Conservation (phyloP, 805 yeast genomes). For the Zygoascus biomembranicola region DNA sequence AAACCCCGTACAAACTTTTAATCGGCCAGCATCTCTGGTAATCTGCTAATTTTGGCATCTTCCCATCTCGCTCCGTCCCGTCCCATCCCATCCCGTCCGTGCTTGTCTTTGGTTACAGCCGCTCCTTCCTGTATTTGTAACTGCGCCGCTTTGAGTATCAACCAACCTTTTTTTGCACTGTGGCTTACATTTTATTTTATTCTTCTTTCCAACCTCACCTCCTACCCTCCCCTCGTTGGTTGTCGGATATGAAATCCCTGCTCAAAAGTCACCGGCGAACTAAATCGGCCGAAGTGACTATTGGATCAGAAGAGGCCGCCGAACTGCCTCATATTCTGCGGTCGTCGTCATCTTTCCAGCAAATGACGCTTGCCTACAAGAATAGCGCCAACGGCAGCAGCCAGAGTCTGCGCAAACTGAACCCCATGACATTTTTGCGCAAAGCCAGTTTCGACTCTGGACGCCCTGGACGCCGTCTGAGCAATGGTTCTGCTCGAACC, state of each 20-base stretch:
- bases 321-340: neutral
- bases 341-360: constrained; percentile 8
- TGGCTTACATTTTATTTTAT: no score
- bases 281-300: constrained; percentile 13
- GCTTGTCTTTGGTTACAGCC: no score
- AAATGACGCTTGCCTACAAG: constrained; percentile 7
- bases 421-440: constrained; percentile 16
- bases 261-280: constrained; percentile 14
- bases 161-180: no score
- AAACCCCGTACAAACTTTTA: no score
- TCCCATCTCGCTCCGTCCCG: no score
- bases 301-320: constrained; percentile 13
- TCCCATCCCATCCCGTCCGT: no score
- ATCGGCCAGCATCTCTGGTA: no score
- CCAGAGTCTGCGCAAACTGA: constrained; percentile 14
- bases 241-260: constrained; percentile 9
- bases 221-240: no score
- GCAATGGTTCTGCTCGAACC: constrained; percentile 12
- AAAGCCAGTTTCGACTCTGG: constrained; percentile 10
- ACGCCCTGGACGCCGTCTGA: constrained; percentile 14
- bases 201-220: no score
- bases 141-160: no score
- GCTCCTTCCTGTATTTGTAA: no score
- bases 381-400: constrained; percentile 1
- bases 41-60: no score